A percentile compares a stretch with the other conserved stretches of the same genome.
Evolutionary conservation across 2,329 filamentous ascomycete genomes (phyloP).

Genomic region (Penicillium sp.): DNA sequence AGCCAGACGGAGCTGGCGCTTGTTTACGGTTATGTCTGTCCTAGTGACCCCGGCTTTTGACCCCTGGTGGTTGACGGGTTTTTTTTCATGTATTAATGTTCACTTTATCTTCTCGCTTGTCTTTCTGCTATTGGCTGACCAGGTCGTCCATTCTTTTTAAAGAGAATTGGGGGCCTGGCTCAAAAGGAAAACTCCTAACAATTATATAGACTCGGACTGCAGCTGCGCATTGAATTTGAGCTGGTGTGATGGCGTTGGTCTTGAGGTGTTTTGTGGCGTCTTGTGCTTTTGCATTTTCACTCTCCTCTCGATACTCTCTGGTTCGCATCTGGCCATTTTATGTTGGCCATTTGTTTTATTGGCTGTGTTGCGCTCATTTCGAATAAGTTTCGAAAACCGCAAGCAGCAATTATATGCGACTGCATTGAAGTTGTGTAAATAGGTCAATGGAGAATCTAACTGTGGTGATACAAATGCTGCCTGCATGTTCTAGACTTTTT

Average conservation of each 20-base stretch:
- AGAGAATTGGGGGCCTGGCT: slow-evolving; percentile 1
- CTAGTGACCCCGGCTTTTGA: slow-evolving; percentile 22
- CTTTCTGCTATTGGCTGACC: slow-evolving; percentile 5
- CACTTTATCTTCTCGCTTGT: slow-evolving; percentile 8
- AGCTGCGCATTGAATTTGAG: slow-evolving; percentile 15
- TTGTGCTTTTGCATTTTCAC: slow-evolving; percentile 26
- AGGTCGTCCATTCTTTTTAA: too few species aligned
- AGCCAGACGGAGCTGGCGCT: slow-evolving; percentile 36
- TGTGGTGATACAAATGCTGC: too few species aligned
- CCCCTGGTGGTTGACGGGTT: slow-evolving; percentile 19
- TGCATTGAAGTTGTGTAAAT: slow-evolving; percentile 18
- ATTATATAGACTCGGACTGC: slow-evolving; percentile 21
- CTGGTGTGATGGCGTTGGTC: slow-evolving; percentile 25
- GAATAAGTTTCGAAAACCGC: neutral
- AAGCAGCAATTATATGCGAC: neutral
- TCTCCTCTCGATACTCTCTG: slow-evolving; percentile 31
- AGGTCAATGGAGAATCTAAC: slow-evolving; percentile 15
- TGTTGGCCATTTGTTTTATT: slow-evolving; percentile 11
- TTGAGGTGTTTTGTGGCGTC: slow-evolving; percentile 27
- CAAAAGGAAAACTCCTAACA: slow-evolving; percentile 6
- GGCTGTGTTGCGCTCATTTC: slow-evolving; percentile 3
- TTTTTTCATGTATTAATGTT: slow-evolving; percentile 30
- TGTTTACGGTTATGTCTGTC: slow-evolving; percentile 28
- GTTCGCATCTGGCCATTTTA: slow-evolving; percentile 16
- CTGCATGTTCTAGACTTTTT: too few species aligned